Evolutionary conservation across 1,284 basidiomycete species (phyloP), one percentile per base, ranked within the genome.

Genomic region (Tetrapyrgos nigripes): DNA sequence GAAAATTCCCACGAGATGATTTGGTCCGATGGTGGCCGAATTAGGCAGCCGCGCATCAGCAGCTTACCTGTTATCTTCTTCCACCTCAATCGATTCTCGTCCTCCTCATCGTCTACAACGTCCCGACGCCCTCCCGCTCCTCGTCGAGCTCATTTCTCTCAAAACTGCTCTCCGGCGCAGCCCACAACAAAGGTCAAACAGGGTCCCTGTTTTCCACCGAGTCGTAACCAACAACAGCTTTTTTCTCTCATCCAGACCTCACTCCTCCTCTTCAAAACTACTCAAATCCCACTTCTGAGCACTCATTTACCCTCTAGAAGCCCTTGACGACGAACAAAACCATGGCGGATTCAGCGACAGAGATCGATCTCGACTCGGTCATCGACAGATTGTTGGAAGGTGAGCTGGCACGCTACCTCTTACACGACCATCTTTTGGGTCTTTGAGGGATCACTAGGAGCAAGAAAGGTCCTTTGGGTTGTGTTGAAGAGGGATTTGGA

Each of bases 341-440:
- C 54, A 87, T 87, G 85, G 83, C 86, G 69, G 87, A 89, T 69
- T 77, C 85, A 62, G 77, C 82, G 65, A 89, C 89, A 71, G 95
- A 97, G 76, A 96, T 97, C 78, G 96, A 97, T 85, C 87, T 98
- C 66, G 96, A 98, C 83, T 96, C 94, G 77, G 94, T 97, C 83
- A 97, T 98, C 74, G 96, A 97, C 88, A 87, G 95, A 64, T 84
- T 97, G 66, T 83, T 97, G 66, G 96, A 97, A 89, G 96, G 96
- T 96, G 81, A 81, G 92, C 79, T 78, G 74, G 75, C 75, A 74
- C 65, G 64, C 58, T 68, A 64, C 63, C 58, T 69, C 47, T 66
- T 55, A 66, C 24, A 59, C 35, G 21, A 37, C 37, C 21, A 43
- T 26, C 28, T 53, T 55, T 40, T 35, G 14, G 29, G 24, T 19